These are phyloP conservation scores for Recurvomyces mirabilis DNA, from an alignment of 495 filamentous ascomycete genomes.

Conservation along the genomic window DNA sequence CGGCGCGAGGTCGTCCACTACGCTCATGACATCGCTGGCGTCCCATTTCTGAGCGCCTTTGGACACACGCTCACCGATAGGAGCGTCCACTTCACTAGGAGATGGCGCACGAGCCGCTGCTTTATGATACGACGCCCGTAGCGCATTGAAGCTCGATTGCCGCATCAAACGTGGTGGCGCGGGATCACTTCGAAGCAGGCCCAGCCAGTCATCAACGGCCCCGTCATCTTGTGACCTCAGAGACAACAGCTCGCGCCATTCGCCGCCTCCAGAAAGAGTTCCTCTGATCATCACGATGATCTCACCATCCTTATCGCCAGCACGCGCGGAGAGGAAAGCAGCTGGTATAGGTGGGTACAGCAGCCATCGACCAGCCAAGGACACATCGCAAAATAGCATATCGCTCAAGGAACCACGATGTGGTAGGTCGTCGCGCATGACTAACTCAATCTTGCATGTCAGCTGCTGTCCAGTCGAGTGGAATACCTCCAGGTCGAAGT, in stretches of 20 bases:
- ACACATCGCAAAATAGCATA: constrained; percentile 80
- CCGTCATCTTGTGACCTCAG: constrained; percentile 60
- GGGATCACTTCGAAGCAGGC: constrained; percentile 66
- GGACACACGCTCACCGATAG: constrained; percentile 58
- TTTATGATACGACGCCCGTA: constrained; percentile 5
- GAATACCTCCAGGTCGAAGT: constrained; percentile 70
- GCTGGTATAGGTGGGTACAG: constrained; percentile 74
- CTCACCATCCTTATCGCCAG: constrained; percentile 56
- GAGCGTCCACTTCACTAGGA: constrained; percentile 50
- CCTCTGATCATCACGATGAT: constrained; percentile 80
- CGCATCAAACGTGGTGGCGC: constrained; percentile 49
- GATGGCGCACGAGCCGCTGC: constrained; percentile 37
- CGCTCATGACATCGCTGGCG: constrained; percentile 16
- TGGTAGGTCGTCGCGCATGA: constrained; percentile 65
- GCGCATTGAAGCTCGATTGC: constrained; percentile 26
- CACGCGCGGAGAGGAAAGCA: constrained; percentile 63
- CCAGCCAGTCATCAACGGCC: constrained; percentile 75
- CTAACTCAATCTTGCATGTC: constrained; percentile 77
- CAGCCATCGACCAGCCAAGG: constrained; percentile 64
- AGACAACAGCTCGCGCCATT: constrained; percentile 75
- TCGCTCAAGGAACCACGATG: constrained; percentile 55
- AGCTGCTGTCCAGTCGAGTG: constrained; percentile 86
- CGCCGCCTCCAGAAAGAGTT: constrained; percentile 36
- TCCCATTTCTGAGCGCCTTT: constrained; percentile 28
- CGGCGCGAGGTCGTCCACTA: constrained; percentile 4